A percentile compares a stretch with the other conserved stretches of the same genome.
Evolutionary conservation across 1,284 basidiomycete genomes (phyloP).

Genomic region (Megacollybia platyphylla): DNA sequence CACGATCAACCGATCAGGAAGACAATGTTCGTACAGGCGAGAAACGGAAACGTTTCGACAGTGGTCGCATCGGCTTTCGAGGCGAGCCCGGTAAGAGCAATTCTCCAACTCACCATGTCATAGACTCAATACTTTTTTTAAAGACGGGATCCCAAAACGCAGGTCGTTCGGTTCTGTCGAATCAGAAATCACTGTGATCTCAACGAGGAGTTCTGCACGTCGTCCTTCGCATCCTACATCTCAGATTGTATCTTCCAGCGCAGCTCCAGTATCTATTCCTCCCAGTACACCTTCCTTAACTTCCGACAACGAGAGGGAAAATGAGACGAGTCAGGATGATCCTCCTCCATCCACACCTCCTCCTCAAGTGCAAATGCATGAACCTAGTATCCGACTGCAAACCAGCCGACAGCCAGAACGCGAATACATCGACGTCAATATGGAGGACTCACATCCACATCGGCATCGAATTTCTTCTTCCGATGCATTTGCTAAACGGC

Average conservation of each 20-base stretch:
- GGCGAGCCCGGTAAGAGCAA: background rate
- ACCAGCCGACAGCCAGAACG: constrained; percentile 6
- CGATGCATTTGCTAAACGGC: constrained; percentile 41
- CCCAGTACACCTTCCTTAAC: constrained; percentile 51
- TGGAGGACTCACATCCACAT: constrained; percentile 8
- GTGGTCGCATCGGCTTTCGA: background rate
- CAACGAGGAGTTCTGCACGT: constrained; percentile 6
- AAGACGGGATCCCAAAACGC: background rate
- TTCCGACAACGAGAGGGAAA: constrained; percentile 46
- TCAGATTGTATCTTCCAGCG: constrained; percentile 2
- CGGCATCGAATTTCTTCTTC: constrained; percentile 7
- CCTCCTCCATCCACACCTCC: constrained; percentile 31
- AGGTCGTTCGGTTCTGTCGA: constrained; percentile 3
- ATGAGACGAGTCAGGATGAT: constrained; percentile 32
- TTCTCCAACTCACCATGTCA: background rate
- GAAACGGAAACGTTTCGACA: constrained; percentile 2
- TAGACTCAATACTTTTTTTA: background rate
- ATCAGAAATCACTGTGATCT: constrained; percentile 10
- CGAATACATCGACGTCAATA: constrained; percentile 20
- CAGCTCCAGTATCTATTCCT: constrained; percentile 4
- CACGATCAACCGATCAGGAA: background rate
- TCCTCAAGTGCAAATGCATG: too few relatives aligned
- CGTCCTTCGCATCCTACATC: constrained; percentile 6
- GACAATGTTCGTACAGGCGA: background rate
- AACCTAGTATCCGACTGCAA: background rate